A percentile compares a stretch with the other conserved stretches of the same genome.
Conservation (phyloP, 352 stramenopile genomes). For the Pythium phragmitis region DNA sequence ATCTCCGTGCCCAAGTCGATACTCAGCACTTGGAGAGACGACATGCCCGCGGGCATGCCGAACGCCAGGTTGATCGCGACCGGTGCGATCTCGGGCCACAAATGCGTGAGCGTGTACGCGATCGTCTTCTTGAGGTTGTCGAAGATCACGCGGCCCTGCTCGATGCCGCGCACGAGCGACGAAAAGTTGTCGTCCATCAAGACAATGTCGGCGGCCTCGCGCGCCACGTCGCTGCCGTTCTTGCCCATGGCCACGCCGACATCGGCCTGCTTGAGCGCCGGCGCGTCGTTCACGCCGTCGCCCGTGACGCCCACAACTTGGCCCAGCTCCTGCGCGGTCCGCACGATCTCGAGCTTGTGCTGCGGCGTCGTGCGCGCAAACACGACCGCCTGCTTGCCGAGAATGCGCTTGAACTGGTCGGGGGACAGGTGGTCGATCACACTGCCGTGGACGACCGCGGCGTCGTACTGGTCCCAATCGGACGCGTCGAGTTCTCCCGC, state of each 20-base stretch:
- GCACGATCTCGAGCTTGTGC: slow-evolving; percentile 84
- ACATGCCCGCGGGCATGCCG: slow-evolving; percentile 75
- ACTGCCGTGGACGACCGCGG: slow-evolving; percentile 4
- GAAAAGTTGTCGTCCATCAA: slow-evolving; percentile 96
- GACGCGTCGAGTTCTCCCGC: background rate
- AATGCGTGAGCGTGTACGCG: slow-evolving; percentile 89
- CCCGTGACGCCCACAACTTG: slow-evolving; percentile 67
- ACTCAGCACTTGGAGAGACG: slow-evolving; percentile 85
- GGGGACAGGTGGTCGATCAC: slow-evolving; percentile 3
- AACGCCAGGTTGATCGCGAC: slow-evolving; percentile 78
- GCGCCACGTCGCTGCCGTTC: slow-evolving; percentile 93
- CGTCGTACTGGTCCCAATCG: slow-evolving; percentile 12
- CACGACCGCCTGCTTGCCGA: slow-evolving; percentile 64
- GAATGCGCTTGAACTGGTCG: background rate
- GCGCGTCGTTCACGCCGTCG: slow-evolving; percentile 92
- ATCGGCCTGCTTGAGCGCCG: slow-evolving; percentile 92
- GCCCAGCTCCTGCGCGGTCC: slow-evolving; percentile 40
- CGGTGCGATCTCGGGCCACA: slow-evolving; percentile 77
- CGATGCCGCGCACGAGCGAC: slow-evolving; percentile 87
- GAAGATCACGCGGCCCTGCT: slow-evolving; percentile 54
- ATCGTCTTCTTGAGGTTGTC: slow-evolving; percentile 95
- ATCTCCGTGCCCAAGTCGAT: no score
- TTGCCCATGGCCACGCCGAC: slow-evolving; percentile 98
- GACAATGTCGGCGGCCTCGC: slow-evolving; percentile 93
- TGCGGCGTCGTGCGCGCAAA: slow-evolving; percentile 94